A percentile compares a stretch with the other conserved stretches of the same genome.
Conservation (phyloP, 805 yeast genomes). For the Maudiozyma pseudohumilis region DNA sequence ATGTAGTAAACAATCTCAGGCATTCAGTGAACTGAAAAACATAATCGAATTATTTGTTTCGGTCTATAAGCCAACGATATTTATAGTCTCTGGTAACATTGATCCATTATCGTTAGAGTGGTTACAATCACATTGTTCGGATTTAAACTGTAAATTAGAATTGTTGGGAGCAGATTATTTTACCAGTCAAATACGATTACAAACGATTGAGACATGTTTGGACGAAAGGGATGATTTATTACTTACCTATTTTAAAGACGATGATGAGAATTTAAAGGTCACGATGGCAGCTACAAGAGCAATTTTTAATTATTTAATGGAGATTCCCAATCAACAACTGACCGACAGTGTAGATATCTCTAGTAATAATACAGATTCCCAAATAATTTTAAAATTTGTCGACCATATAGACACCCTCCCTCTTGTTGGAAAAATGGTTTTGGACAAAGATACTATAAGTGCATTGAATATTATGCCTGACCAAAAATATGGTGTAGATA, state of each 20-base stretch:
- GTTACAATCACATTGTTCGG: constrained; percentile 6
- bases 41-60: constrained; percentile 10
- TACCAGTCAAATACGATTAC: constrained; percentile 2
- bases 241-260: neutral
- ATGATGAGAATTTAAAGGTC: constrained; percentile 1
- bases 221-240: neutral
- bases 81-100: constrained; percentile 14
- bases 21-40: constrained; percentile 11
- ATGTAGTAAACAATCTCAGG: too few species aligned
- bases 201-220: neutral
- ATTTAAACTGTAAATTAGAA: constrained; percentile 7
- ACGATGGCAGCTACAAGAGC: constrained; percentile 10
- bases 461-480: constrained; percentile 21
- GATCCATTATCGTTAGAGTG: constrained; percentile 7
- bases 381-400: too few species aligned
- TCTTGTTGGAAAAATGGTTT: constrained; percentile 12
- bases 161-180: constrained; percentile 9
- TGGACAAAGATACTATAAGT: constrained; percentile 19
- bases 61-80: constrained; percentile 11
- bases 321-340: neutral
- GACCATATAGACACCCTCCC: constrained; percentile 4
- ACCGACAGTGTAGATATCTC: neutral
- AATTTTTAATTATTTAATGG: constrained; percentile 3
- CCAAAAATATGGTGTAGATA: constrained; percentile 8
- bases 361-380: neutral